These are phyloP conservation scores for Pseudonitzschia delicatissima DNA, from an alignment of 108 stramenopile species.

Conservation along the genomic window DNA sequence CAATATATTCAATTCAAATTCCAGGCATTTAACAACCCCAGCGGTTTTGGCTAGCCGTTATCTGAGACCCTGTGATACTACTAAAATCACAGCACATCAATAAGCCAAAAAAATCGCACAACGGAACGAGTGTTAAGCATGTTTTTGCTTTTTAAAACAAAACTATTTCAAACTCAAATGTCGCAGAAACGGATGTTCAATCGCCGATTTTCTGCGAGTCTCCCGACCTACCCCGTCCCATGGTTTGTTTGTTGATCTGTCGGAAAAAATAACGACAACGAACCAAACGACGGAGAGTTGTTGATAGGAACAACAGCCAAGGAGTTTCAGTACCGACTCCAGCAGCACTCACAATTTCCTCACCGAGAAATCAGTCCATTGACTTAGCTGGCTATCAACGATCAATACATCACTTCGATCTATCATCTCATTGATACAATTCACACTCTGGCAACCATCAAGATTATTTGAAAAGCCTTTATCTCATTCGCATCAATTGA, in stretches of 20 bases:
- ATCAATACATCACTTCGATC: conserved; percentile 11
- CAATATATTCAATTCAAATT: not conserved
- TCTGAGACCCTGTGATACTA: not conserved
- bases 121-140: conserved; percentile 25
- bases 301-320: conserved; percentile 8
- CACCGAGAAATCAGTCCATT: not conserved
- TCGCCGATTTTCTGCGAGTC: conserved; percentile 32
- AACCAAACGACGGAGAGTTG: not conserved
- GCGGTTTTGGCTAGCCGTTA: conserved; percentile 6
- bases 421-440: conserved; percentile 10
- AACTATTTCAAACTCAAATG: conserved; percentile 28
- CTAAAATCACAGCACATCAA: not conserved
- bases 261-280: not conserved
- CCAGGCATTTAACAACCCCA: not conserved
- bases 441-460: conserved; percentile 1
- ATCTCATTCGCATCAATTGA: not conserved
- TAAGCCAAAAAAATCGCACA: conserved; percentile 37
- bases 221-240: conserved; percentile 8
- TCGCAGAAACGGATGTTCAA: conserved; percentile 17
- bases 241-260: not conserved
- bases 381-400: conserved; percentile 10
- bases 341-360: conserved; percentile 22
- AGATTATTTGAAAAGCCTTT: not conserved
- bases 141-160: conserved; percentile 11
- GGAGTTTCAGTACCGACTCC: conserved; percentile 29